Evolutionary conservation across 495 filamentous ascomycete genomes (phyloP).

Genomic region (Ramalina peruviana): DNA sequence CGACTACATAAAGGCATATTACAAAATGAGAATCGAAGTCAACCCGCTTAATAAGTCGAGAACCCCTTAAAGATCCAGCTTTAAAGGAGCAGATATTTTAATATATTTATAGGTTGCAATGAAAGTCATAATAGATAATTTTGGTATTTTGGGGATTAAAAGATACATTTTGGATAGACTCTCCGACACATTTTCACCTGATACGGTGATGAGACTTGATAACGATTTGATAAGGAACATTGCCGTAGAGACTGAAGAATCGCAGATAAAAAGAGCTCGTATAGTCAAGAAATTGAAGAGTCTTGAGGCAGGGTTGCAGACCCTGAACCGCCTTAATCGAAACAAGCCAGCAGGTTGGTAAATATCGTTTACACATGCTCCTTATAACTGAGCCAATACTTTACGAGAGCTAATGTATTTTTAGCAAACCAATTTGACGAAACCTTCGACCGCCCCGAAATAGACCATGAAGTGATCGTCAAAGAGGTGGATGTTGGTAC

Average conservation of each 20-base stretch:
- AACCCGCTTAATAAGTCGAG: not conserved
- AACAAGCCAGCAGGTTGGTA: no score
- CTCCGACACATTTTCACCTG: constrained; percentile 4
- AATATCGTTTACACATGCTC: no score
- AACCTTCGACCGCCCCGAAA: no score
- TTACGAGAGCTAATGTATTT: no score
- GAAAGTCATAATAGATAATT: constrained; percentile 2
- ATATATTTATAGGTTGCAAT: constrained; percentile 8
- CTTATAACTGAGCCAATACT: no score
- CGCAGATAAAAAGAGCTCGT: constrained; percentile 1
- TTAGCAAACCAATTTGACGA: no score
- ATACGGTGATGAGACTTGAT: constrained; percentile 6
- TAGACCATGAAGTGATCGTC: no score
- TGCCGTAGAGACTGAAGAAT: constrained; percentile 7
- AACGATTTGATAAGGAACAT: constrained; percentile 1
- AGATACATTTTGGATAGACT: constrained; percentile 1
- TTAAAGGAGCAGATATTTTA: not conserved
- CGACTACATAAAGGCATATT: constrained; percentile 37
- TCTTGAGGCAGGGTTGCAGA: no score
- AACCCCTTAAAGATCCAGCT: not conserved
- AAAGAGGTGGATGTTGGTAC: no score
- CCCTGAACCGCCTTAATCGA: no score
- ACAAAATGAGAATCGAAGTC: constrained; percentile 25
- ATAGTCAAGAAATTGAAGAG: constrained; percentile 2
- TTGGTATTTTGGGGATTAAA: not conserved